A percentile compares a stretch with the other conserved stretches of the same genome.
Conservation (phyloP, 2,329 filamentous ascomycete species). For the Aspergillus unguis region DNA sequence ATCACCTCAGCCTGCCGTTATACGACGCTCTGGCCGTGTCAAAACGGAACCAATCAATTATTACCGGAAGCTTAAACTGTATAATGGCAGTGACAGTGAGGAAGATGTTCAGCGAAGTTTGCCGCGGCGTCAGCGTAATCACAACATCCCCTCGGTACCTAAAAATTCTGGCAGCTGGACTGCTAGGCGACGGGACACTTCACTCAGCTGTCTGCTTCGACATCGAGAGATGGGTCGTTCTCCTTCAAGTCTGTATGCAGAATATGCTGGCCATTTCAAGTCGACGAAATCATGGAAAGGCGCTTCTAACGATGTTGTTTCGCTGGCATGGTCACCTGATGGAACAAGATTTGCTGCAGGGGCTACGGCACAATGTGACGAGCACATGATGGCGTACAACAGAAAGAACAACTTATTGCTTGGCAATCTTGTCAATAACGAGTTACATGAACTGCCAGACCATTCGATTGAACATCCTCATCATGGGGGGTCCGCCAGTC, state of each 20-base stretch:
- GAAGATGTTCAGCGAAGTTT: background rate
- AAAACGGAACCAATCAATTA: slow-evolving; percentile 32
- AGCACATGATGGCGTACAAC: slow-evolving; percentile 60
- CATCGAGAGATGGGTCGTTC: slow-evolving; percentile 28
- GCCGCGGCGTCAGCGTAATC: background rate
- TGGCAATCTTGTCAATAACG: slow-evolving; percentile 44
- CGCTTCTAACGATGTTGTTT: slow-evolving; percentile 57
- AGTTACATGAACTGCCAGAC: slow-evolving; percentile 52
- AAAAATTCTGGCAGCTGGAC: background rate
- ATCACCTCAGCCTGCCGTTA: background rate
- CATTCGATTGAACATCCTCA: slow-evolving; percentile 48
- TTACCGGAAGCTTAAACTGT: slow-evolving; percentile 22
- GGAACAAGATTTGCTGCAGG: slow-evolving; percentile 56
- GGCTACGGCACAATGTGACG: slow-evolving; percentile 54
- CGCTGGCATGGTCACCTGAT: slow-evolving; percentile 55
- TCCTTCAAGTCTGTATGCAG: slow-evolving; percentile 16
- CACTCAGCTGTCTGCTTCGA: slow-evolving; percentile 23
- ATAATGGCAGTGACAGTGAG: slow-evolving; percentile 14
- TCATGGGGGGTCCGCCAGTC: slow-evolving; percentile 40
- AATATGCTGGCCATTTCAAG: slow-evolving; percentile 40
- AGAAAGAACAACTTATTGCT: slow-evolving; percentile 55
- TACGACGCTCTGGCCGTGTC: slow-evolving; percentile 28
- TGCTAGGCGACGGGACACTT: background rate
- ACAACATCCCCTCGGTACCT: background rate
- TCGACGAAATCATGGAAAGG: slow-evolving; percentile 52